phyloP scores from a whole-genome alignment of 1,284 basidiomycete genomes.

The Cutaneotrichosporon mucoides region DNA sequence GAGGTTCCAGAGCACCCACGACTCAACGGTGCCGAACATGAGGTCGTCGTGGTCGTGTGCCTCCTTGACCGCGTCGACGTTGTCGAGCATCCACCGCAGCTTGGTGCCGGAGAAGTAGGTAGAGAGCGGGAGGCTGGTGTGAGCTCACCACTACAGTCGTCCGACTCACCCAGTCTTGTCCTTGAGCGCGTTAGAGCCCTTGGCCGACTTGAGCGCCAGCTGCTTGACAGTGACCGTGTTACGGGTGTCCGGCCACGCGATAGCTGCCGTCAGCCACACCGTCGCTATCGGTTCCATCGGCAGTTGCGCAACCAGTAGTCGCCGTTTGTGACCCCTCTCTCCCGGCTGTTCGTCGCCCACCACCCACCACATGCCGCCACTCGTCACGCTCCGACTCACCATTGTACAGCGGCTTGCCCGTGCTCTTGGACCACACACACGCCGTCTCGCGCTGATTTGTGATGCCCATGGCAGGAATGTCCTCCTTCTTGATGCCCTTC shows the following conservation, averaged over 20 bases:
- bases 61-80: slow-evolving; percentile 67
- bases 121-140: slow-evolving; percentile 65
- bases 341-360: no score
- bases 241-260: slow-evolving; percentile 94
- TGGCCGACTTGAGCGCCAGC: slow-evolving; percentile 10
- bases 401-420: slow-evolving; percentile 79
- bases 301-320: no score
- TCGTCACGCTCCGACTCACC: slow-evolving; percentile 2
- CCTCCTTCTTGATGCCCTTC: slow-evolving; percentile 65
- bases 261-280: slow-evolving; percentile 53
- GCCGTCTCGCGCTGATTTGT: slow-evolving; percentile 98
- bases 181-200: slow-evolving; percentile 14
- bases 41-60: slow-evolving; percentile 81
- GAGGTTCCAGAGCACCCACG: slow-evolving; percentile 77
- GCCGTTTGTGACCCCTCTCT: no score
- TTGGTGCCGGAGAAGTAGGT: slow-evolving; percentile 98
- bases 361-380: no score
- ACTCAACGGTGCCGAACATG: slow-evolving; percentile 91
- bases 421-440: slow-evolving; percentile 85
- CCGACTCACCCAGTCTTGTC: slow-evolving; percentile 13
- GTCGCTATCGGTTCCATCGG: no score
- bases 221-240: slow-evolving; percentile 43
- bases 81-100: slow-evolving; percentile 92
- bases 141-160: not conserved
- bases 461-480: slow-evolving; percentile 81